phyloP scores from a whole-genome alignment of 139 green algal genomes.

The Auxenochlorella protothecoides region DNA sequence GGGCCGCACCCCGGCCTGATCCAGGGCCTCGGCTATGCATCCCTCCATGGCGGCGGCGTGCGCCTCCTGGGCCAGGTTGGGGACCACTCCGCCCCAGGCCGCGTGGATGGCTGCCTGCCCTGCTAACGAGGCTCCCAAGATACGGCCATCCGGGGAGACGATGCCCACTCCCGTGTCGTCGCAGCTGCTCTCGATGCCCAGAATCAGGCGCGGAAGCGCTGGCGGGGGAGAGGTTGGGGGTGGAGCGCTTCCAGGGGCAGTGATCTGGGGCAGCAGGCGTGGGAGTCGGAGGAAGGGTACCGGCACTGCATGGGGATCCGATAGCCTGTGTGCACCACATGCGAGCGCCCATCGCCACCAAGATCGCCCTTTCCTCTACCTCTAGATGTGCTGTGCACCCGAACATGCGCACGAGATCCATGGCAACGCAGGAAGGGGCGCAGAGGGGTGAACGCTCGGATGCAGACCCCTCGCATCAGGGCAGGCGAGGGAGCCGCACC shows the following conservation, averaged over 20 bases:
- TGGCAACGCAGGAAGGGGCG: too few relatives aligned
- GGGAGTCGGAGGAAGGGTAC: background rate
- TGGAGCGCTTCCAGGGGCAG: background rate
- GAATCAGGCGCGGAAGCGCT: slow-evolving; percentile 32
- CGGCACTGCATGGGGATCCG: background rate
- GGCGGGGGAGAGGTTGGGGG: too few relatives aligned
- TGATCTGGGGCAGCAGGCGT: background rate
- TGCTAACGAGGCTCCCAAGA: slow-evolving; percentile 70
- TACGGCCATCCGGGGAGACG: slow-evolving; percentile 50
- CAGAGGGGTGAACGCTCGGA: too few relatives aligned
- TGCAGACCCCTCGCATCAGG: too few relatives aligned
- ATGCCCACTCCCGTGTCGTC: slow-evolving; percentile 92
- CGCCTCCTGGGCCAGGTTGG: slow-evolving; percentile 76
- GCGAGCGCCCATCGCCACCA: background rate
- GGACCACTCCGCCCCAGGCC: slow-evolving; percentile 88
- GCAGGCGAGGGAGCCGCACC: too few relatives aligned
- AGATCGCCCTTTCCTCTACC: background rate
- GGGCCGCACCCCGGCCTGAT: slow-evolving; percentile 28
- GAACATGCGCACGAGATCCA: too few relatives aligned
- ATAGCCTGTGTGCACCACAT: background rate
- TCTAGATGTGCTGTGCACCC: background rate
- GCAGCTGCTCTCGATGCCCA: slow-evolving; percentile 93
- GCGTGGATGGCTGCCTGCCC: slow-evolving; percentile 85
- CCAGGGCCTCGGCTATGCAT: slow-evolving; percentile 63
- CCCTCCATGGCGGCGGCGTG: slow-evolving; percentile 85